A percentile compares a stretch with the other conserved stretches of the same genome.
These are phyloP conservation scores for Parsonsia alboflavescens DNA, from an alignment of 257 asterid genomes.

Conservation along the genomic window DNA sequence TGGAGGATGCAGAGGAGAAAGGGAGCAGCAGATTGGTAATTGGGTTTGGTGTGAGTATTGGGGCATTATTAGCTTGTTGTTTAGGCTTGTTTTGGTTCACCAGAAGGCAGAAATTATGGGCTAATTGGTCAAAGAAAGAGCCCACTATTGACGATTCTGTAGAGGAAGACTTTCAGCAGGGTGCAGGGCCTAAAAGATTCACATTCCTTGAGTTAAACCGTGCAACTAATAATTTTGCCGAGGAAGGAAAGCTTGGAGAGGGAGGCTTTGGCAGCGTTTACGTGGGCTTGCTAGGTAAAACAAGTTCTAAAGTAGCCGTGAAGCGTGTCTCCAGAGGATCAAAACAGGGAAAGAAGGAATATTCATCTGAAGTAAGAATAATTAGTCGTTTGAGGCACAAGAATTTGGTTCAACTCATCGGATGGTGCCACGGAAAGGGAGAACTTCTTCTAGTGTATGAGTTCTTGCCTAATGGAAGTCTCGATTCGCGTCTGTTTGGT, in stretches of 20 bases:
- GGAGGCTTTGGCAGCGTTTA: conserved; percentile 4
- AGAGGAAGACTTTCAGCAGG: background rate
- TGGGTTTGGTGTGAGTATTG: background rate
- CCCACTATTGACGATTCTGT: background rate
- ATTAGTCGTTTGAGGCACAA: conserved; percentile 3
- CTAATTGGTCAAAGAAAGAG: background rate
- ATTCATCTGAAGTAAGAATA: conserved; percentile 1
- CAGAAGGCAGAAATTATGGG: background rate
- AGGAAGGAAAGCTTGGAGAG: conserved; percentile 2
- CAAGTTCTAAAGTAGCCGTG: background rate
- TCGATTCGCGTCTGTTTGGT: background rate
- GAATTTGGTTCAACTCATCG: conserved; percentile 2
- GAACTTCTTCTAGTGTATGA: background rate
- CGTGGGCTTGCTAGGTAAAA: background rate
- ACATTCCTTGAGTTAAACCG: background rate
- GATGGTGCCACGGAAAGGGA: conserved; percentile 1
- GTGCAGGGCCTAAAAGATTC: conserved; percentile 3
- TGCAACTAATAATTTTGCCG: background rate
- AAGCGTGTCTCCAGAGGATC: conserved; percentile 4
- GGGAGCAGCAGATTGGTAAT: background rate
- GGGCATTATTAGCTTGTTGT: background rate
- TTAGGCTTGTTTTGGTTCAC: background rate
- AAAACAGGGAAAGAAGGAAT: background rate
- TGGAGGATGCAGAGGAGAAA: background rate
- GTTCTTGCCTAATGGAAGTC: conserved; percentile 4